Evolutionary conservation across 257 asterid genomes (phyloP).

Genomic region (Solanum etuberosum): DNA sequence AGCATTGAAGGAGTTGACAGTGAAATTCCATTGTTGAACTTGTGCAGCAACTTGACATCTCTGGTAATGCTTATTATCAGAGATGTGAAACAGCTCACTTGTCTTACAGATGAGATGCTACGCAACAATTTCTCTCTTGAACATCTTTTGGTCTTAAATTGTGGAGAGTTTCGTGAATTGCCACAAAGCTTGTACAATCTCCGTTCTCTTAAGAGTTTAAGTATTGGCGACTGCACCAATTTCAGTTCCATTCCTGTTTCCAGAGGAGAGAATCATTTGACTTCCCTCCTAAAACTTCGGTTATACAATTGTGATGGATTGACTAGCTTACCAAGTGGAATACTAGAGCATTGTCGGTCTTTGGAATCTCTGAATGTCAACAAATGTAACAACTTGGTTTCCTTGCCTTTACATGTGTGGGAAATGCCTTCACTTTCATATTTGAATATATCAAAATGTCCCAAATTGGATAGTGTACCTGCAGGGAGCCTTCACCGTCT

Average conservation of each 20-base stretch:
- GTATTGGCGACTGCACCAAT: rapidly evolving
- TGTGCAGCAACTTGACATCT: slow-evolving; percentile 3
- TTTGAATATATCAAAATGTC: background rate
- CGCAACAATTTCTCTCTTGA: background rate
- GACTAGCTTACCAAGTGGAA: slow-evolving; percentile 1
- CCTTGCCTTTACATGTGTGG: background rate
- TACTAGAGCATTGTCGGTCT: background rate
- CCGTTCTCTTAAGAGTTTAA: background rate
- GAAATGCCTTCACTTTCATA: background rate
- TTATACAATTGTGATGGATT: background rate
- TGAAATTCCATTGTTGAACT: background rate
- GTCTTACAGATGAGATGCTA: background rate
- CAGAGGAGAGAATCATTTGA: background rate
- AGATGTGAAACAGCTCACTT: background rate
- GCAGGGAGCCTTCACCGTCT: background rate
- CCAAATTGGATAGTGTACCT: background rate
- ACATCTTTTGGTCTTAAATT: background rate
- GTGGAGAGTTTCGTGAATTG: background rate
- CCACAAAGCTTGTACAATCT: background rate
- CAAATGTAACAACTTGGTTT: background rate
- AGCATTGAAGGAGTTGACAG: rapidly evolving
- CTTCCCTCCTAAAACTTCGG: background rate
- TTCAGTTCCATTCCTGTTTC: background rate
- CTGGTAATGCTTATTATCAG: background rate
- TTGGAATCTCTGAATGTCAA: rapidly evolving